Conservation (phyloP, 768 basidiomycete species). For the Cyathus striatus region DNA sequence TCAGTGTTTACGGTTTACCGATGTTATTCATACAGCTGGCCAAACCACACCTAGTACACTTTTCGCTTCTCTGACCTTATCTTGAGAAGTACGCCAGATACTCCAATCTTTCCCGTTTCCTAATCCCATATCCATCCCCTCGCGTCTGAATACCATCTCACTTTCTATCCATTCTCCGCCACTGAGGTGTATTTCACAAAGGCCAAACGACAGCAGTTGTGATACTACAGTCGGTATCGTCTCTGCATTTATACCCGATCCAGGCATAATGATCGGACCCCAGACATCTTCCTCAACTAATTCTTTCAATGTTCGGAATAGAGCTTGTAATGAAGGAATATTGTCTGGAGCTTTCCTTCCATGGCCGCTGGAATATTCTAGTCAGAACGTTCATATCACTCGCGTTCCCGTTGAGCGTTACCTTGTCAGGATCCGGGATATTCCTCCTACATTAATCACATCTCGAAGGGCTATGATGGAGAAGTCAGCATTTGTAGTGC, state of each 20-base stretch:
- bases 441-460: slow-evolving; percentile 51
- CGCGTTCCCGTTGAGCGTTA: no score
- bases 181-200: slow-evolving; percentile 72
- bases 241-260: slow-evolving; percentile 65
- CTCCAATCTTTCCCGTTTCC: slow-evolving; percentile 55
- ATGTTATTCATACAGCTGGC: no score
- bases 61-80: slow-evolving; percentile 47
- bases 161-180: slow-evolving; percentile 62
- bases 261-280: slow-evolving; percentile 57
- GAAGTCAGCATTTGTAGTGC: background rate
- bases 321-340: slow-evolving; percentile 31
- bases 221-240: slow-evolving; percentile 48
- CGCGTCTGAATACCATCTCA: slow-evolving; percentile 42
- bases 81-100: slow-evolving; percentile 59
- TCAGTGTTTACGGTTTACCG: no score
- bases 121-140: slow-evolving; percentile 67
- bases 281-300: slow-evolving; percentile 30
- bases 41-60: slow-evolving; percentile 45
- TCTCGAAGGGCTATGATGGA: slow-evolving; percentile 34
- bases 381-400: no score
- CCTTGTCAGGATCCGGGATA: slow-evolving; percentile 82
- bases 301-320: slow-evolving; percentile 31
- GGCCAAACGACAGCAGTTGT: slow-evolving; percentile 46
- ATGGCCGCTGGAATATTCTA: slow-evolving; percentile 58
- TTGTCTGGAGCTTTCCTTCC: slow-evolving; percentile 35